phyloP scores from a whole-genome alignment of 2,329 filamentous ascomycete genomes.

The Cryphonectria parasitica region DNA sequence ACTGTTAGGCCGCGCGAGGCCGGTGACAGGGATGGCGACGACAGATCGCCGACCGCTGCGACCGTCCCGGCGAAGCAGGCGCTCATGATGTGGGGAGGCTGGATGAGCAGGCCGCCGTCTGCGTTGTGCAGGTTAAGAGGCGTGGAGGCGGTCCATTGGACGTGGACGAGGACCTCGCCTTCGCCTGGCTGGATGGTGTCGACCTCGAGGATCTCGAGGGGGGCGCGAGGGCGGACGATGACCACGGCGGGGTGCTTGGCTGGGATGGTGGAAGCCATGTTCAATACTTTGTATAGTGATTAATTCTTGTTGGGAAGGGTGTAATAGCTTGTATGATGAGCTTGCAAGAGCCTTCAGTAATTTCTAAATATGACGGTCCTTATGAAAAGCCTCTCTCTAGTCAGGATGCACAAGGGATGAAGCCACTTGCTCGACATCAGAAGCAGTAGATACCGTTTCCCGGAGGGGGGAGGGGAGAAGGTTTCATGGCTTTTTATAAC shows the following conservation, averaged over 20 bases:
- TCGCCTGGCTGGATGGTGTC: constrained; percentile 40
- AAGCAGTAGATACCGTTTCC: too few relatives aligned
- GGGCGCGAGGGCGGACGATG: constrained; percentile 31
- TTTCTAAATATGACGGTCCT: neutral
- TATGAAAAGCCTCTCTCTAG: neutral
- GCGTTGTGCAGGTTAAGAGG: constrained; percentile 66
- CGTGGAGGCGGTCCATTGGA: constrained; percentile 63
- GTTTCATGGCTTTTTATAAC: neutral
- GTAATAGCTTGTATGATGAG: neutral
- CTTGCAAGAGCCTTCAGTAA: neutral
- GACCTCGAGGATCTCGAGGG: constrained; percentile 33
- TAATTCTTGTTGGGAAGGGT: neutral
- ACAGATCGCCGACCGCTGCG: constrained; percentile 49
- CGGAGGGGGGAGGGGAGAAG: too few relatives aligned
- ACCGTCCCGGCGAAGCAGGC: constrained; percentile 57
- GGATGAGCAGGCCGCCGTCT: constrained; percentile 60
- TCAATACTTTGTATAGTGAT: neutral
- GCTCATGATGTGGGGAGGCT: constrained; percentile 55
- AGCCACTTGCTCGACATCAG: too few relatives aligned
- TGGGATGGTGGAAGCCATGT: constrained; percentile 32
- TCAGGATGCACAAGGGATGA: neutral
- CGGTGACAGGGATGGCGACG: constrained; percentile 9
- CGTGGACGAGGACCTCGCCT: constrained; percentile 57
- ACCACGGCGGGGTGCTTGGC: constrained; percentile 36
- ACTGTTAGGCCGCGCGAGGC: constrained; percentile 45